Conservation (phyloP, 345 rosid species). For the Gossypium rotundifolium region DNA sequence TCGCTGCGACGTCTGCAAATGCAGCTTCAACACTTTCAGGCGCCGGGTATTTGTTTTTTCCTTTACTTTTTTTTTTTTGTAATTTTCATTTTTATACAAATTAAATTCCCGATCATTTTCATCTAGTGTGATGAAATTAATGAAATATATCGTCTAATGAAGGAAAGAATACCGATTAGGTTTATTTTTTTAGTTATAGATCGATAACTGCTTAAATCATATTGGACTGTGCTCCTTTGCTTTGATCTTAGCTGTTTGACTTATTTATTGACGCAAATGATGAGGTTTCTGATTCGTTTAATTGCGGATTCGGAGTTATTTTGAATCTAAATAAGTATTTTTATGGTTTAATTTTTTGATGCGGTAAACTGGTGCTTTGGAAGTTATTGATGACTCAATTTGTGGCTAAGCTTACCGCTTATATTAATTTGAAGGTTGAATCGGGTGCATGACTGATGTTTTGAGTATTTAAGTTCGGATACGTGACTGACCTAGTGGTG, state of each 20-base stretch:
- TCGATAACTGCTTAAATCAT: not conserved
- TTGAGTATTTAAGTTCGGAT: no score
- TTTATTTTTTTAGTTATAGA: not conserved
- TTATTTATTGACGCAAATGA: not conserved
- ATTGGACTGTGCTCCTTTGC: not conserved
- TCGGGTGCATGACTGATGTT: not conserved
- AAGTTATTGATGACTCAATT: not conserved
- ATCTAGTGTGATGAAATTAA: not conserved
- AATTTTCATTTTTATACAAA: not conserved
- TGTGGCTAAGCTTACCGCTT: not conserved
- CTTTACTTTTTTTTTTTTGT: not conserved
- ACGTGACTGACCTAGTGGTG: no score
- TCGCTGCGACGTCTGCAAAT: constrained; percentile 70
- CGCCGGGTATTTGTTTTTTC: constrained; percentile 42
- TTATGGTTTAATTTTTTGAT: not conserved
- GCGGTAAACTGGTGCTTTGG: not conserved
- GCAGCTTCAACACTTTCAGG: constrained; percentile 73
- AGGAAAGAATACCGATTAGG: not conserved
- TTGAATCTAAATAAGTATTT: not conserved
- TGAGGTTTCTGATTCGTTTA: not conserved
- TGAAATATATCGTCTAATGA: not conserved
- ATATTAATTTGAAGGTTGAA: not conserved
- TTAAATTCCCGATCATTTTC: not conserved
- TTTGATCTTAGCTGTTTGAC: constrained; percentile 8
- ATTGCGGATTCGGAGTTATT: not conserved